Evolutionary conservation across 2,329 filamentous ascomycete genomes (phyloP), one percentile per base, ranked within the genome.

Genomic region (Monosporascus sp.): DNA sequence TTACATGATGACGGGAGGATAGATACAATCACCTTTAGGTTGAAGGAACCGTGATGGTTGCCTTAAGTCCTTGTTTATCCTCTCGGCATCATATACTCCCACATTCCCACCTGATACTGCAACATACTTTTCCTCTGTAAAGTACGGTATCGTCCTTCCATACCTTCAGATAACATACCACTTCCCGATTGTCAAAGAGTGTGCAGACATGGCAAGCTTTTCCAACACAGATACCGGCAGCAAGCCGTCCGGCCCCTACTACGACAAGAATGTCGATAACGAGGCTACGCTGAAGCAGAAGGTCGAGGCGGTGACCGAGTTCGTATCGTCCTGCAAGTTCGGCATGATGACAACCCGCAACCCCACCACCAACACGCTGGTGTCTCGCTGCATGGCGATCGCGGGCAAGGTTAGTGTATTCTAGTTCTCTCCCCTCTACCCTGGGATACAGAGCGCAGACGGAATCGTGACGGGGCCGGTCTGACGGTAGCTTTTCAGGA

Each of bases 341-440:
- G 84, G 84, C 67, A 82, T 89, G 79, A 79, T 89, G 76, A 88
- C 85, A 6, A 88, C 85, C 31, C 74, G 81, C 52, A 78, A 80
- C 47, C 72, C 73, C 1, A 73, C 78, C 41, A 78, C 70, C 35
- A 82, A 83, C 5, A 71, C 80, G 43, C 68, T 89, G 38, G 79
- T 80, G 11, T 85, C 80, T 51, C 75, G 85, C 62, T 84, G 82
- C 62, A 89, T 89, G 85, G 84, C 84, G 24, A 64, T 89, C n/a
- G 84, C 85, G 48, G 85, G 76, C 37, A 83, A 82, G 75, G 84
- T 86, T 71, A 44, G 68, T 55, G 38, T 54, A 18, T 18, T 14
- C 11, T 20, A 25, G 31, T 35, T 5, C 11, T 3, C 14, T 38
- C 11, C 15, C 39, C 15, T 17, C 43, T n/a, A 8, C 3, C 47